These are phyloP conservation scores for Acer campestre DNA, from an alignment of 345 rosid genomes.

Conservation along the genomic window DNA sequence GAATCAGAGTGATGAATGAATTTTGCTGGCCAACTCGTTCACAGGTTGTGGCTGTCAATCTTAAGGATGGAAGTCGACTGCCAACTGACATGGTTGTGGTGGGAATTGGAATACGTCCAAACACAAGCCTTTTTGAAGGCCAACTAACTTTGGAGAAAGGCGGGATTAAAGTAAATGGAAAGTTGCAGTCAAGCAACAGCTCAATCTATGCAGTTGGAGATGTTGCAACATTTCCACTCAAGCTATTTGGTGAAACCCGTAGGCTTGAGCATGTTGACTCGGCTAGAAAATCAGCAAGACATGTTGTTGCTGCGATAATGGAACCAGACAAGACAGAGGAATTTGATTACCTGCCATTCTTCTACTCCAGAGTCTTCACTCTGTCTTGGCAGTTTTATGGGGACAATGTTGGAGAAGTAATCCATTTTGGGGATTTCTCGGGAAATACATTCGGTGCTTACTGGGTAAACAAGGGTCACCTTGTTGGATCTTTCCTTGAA, in stretches of 20 bases:
- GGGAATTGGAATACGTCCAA: slow-evolving; percentile 93
- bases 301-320: slow-evolving; percentile 77
- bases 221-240: slow-evolving; percentile 90
- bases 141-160: slow-evolving; percentile 89
- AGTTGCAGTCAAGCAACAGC: slow-evolving; percentile 81
- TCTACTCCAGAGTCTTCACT: slow-evolving; percentile 87
- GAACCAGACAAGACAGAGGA: slow-evolving; percentile 71
- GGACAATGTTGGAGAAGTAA: slow-evolving; percentile 75
- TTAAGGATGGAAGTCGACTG: slow-evolving; percentile 71
- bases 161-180: slow-evolving; percentile 87
- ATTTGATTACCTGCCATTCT: slow-evolving; percentile 85
- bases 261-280: slow-evolving; percentile 98
- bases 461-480: slow-evolving; percentile 81
- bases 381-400: slow-evolving; percentile 97
- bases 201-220: slow-evolving; percentile 91
- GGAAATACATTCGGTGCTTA: slow-evolving; percentile 81
- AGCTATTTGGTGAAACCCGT: slow-evolving; percentile 70
- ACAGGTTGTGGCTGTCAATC: slow-evolving; percentile 84
- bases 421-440: slow-evolving; percentile 81
- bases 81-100: slow-evolving; percentile 86
- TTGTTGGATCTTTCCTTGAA: slow-evolving; percentile 91
- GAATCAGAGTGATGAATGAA: not conserved
- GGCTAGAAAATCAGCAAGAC: slow-evolving; percentile 81
- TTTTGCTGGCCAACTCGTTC: slow-evolving; percentile 16
- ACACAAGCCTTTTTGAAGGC: slow-evolving; percentile 90